Percentiles rank a stretch among this genome's conserved stretches.
Evolutionary conservation across 1,284 basidiomycete species (phyloP).

Genomic region (Tilletia indica): DNA sequence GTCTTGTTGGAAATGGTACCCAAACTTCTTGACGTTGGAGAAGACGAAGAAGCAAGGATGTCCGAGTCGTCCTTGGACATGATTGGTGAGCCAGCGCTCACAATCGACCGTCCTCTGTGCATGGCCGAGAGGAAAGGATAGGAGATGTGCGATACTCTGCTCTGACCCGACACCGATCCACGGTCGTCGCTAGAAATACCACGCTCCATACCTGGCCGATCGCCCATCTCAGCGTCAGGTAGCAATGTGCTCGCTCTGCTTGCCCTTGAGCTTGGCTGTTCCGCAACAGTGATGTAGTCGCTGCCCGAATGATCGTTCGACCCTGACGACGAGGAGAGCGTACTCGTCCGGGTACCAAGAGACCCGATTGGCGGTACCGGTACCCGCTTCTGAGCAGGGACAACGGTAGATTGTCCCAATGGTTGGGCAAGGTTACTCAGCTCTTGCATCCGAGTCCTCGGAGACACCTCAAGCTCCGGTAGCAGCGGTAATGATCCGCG

Average conservation of each 20-base stretch:
- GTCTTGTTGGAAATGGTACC: too few species aligned
- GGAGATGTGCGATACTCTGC: conserved; percentile 3
- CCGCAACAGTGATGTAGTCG: too few species aligned
- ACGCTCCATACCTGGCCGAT: background rate
- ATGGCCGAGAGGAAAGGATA: background rate
- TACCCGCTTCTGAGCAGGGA: conserved; percentile 10
- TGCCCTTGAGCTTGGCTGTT: background rate
- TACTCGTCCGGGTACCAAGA: too few species aligned
- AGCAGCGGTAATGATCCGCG: background rate
- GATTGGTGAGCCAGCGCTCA: background rate
- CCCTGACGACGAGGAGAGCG: too few species aligned
- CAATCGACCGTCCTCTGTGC: background rate
- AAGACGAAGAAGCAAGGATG: too few species aligned
- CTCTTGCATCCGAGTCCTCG: background rate
- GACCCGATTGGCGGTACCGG: background rate
- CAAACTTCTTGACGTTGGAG: too few species aligned
- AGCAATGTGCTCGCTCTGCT: background rate
- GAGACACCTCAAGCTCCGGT: background rate
- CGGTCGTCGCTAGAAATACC: background rate
- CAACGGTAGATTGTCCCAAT: background rate
- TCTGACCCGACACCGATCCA: background rate
- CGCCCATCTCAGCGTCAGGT: too few species aligned
- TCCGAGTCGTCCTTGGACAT: too few species aligned
- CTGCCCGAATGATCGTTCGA: too few species aligned
- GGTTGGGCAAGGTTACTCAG: background rate